phyloP scores from a whole-genome alignment of 768 basidiomycete species.

The Pleurotus pulmonarius region DNA sequence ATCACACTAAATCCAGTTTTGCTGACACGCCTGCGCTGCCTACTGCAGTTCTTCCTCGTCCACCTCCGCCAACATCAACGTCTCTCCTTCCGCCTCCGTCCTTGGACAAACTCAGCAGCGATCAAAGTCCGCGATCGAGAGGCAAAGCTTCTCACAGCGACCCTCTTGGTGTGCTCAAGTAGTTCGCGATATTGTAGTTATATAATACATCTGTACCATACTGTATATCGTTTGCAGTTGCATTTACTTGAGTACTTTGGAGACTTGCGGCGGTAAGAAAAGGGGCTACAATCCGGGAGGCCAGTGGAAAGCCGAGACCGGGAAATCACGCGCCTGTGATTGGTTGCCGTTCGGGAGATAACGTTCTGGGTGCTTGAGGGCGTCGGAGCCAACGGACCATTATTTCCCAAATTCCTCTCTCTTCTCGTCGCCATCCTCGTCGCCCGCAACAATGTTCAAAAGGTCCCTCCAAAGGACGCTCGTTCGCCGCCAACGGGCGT shows the following conservation, averaged over 20 bases:
- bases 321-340: conserved; percentile 39
- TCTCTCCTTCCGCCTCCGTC: conserved; percentile 21
- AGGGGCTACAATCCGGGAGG: conserved; percentile 16
- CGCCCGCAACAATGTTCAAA: conserved; percentile 52
- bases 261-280: background rate
- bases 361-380: conserved; percentile 15
- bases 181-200: background rate
- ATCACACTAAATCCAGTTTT: conserved; percentile 52
- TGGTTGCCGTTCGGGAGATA: conserved; percentile 29
- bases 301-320: conserved; percentile 12
- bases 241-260: background rate
- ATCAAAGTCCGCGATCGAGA: conserved; percentile 23
- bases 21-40: conserved; percentile 26
- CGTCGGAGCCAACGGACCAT: conserved; percentile 12
- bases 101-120: conserved; percentile 18
- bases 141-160: conserved; percentile 1
- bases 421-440: conserved; percentile 17
- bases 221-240: background rate
- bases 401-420: conserved; percentile 13
- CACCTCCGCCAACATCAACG: conserved; percentile 47
- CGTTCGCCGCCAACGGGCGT: conserved; percentile 49
- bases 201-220: background rate
- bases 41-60: conserved; percentile 43
- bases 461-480: conserved; percentile 58
- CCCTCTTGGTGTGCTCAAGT: conserved; percentile 16